A percentile compares a stretch with the other conserved stretches of the same genome.
Evolutionary conservation across 1,284 basidiomycete genomes (phyloP).

Genomic region (Rhodotorula sp.): DNA sequence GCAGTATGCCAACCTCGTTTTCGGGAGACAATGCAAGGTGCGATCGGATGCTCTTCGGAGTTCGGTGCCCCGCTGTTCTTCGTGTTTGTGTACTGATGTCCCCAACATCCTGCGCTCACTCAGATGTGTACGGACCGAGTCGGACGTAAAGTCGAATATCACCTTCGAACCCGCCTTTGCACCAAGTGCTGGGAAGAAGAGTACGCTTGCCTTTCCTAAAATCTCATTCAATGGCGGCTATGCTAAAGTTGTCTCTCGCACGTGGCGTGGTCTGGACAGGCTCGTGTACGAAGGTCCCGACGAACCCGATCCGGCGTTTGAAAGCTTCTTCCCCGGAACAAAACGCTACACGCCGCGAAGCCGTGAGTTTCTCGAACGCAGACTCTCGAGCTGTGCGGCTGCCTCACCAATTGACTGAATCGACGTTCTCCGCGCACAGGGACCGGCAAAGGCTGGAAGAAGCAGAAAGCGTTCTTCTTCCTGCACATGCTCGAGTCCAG

Average conservation of each 20-base stretch:
- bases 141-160: conserved; percentile 17
- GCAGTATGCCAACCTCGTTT: conserved; percentile 11
- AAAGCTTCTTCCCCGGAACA: conserved; percentile 19
- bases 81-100: neutral
- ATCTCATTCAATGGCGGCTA: too few species aligned
- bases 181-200: conserved; percentile 21
- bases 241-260: too few species aligned
- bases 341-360: conserved; percentile 32
- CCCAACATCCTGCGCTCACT: neutral
- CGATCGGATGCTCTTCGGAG: neutral
- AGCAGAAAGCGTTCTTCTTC: conserved; percentile 20
- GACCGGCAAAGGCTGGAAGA: too few species aligned
- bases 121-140: conserved; percentile 17
- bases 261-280: neutral
- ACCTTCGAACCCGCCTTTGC: conserved; percentile 21
- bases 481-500: conserved; percentile 11
- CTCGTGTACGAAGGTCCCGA: conserved; percentile 33
- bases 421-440: too few species aligned
- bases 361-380: neutral
- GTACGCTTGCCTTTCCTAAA: conserved; percentile 1
- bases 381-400: neutral
- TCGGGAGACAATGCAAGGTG: conserved; percentile 16
- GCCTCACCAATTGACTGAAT: too few species aligned
- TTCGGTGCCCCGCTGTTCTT: neutral
- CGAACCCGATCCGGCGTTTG: conserved; percentile 33